Base-by-base conservation (phyloP, 177 flowering plant species). In the Vitis hybrid region DNA sequence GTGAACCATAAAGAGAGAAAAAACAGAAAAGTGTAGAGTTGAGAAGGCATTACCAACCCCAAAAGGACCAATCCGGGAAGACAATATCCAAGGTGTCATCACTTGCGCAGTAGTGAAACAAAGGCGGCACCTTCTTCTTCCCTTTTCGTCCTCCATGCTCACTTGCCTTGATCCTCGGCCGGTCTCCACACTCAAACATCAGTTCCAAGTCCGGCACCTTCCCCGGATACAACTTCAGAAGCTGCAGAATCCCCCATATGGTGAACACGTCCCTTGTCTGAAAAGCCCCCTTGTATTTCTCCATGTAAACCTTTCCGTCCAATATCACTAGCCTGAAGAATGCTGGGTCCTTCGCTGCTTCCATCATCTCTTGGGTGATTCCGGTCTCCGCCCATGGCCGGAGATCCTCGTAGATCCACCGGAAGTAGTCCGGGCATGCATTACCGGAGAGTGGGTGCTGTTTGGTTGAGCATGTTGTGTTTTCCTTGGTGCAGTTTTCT, bases 21-120 rank as follows among this genome's bases (percentile, higher is more conserved):
- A n/a, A n/a, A n/a, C n/a, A n/a, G n/a, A 26, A 26, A 26, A 26
- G 29, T 0, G 29, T 26, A 26, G 29, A 26, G 29, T 16, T 9
- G 14, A 45, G 31, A 34, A 34, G 45, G 45, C 8, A 67, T 73
- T 84, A 92, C 98, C 98, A 94, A 56, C 97, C 98, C 98, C 98
- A 94, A 63, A 87, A 94, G 57, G 98, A 90, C 98, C 98, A 93
- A 67, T 93, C 98, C 1, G 97, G 98, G 73, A 93, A 93, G 1
- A 90, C 94, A 31, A 93, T 82, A 50, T 90, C 97, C 66, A 82
- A 31, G 5, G 87, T 74, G 59, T 39, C 49, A 59, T 86, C 84
- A 61, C 90, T 76, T 0, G 73, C 84, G 52, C 96, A 92, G 56
- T 94, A 94, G 0, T 90, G 82, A 65, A 94, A 92, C 80, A 92